phyloP scores from a whole-genome alignment of 345 rosid genomes.

The Salix koriyanagi region DNA sequence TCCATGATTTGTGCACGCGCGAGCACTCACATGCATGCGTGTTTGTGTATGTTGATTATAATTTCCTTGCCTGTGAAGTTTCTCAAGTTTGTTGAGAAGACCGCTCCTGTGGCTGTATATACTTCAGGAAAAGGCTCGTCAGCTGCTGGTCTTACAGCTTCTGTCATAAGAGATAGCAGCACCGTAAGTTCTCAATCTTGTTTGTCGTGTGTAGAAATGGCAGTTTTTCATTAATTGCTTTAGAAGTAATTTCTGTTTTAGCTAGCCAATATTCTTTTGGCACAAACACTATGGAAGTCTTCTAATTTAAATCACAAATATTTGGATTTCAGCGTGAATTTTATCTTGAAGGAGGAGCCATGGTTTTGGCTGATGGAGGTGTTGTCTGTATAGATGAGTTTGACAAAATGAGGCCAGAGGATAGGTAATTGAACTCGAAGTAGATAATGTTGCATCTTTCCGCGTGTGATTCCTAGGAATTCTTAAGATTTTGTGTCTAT shows the following conservation, averaged over 20 bases:
- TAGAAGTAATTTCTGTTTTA: neutral
- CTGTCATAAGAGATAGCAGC: constrained; percentile 83
- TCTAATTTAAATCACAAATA: constrained; percentile 20
- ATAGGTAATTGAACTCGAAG: constrained; percentile 48
- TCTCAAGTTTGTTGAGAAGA: constrained; percentile 96
- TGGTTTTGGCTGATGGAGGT: constrained; percentile 99
- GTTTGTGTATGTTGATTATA: neutral
- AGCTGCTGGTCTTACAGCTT: constrained; percentile 97
- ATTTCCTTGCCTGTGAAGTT: constrained; percentile 41
- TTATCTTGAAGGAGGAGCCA: constrained; percentile 99
- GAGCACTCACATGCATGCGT: neutral
- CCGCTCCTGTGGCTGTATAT: constrained; percentile 93
- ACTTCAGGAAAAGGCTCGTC: constrained; percentile 98
- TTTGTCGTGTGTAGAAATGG: neutral
- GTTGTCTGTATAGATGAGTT: constrained; percentile 97
- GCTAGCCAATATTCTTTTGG: neutral
- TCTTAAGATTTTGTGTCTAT: neutral
- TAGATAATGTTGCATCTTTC: neutral
- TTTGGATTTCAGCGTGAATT: constrained; percentile 71
- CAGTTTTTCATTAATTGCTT: neutral
- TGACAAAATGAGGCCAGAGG: constrained; percentile 99
- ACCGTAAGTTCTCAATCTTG: constrained; percentile 49
- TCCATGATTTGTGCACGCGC: neutral
- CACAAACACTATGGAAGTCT: neutral
- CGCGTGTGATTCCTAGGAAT: neutral